These are phyloP conservation scores for Diaporthe sp. DNA, from an alignment of 2,329 filamentous ascomycete species.

Conservation along the genomic window DNA sequence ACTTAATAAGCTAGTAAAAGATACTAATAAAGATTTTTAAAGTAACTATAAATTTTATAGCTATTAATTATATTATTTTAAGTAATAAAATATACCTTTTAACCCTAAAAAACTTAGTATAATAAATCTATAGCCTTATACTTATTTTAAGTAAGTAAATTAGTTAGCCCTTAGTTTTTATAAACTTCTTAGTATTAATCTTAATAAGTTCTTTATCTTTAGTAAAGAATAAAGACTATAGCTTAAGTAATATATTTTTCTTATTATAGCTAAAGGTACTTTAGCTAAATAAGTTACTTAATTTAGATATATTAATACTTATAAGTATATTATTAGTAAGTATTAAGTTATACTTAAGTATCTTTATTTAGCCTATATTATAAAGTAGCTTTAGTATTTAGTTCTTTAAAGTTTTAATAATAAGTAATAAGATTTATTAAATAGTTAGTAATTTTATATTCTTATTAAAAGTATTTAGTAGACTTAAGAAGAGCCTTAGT, in stretches of 20 bases:
- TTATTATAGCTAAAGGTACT: neutral
- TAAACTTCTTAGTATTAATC: neutral
- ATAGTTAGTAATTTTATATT: neutral
- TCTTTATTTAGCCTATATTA: neutral
- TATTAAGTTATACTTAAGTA: neutral
- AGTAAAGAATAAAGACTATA: neutral
- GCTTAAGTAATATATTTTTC: too few relatives aligned
- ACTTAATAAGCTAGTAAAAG: too few relatives aligned
- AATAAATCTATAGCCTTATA: neutral
- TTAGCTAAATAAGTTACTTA: neutral
- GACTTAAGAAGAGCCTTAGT: neutral
- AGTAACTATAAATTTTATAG: too few relatives aligned
- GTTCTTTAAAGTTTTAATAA: neutral
- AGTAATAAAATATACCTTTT: neutral
- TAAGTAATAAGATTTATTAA: too few relatives aligned
- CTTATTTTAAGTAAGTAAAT: neutral
- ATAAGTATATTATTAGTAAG: neutral
- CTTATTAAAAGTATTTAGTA: neutral
- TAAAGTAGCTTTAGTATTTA: neutral
- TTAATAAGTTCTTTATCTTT: neutral
- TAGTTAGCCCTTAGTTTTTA: neutral
- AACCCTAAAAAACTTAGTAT: neutral
- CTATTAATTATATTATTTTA: neutral
- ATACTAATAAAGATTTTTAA: too few relatives aligned
- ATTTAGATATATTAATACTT: neutral